Conservation (phyloP, 306 rosid species). For the Cicer bijugum region DNA sequence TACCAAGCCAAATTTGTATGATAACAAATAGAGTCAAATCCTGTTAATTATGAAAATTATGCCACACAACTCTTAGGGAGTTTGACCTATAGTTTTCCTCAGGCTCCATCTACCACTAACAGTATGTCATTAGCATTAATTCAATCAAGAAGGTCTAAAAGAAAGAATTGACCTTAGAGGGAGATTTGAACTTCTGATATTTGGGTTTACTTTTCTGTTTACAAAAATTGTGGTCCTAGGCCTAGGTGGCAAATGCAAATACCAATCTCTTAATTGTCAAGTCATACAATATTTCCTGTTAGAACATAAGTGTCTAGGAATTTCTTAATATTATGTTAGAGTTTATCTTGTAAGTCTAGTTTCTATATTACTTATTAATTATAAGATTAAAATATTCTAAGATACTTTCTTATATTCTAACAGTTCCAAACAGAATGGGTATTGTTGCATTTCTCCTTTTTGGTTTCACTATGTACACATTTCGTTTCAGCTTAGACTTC, state of each 20-base stretch:
- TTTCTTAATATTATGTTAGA: not conserved
- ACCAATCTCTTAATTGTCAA: not conserved
- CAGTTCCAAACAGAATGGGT: not conserved
- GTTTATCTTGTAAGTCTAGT: too few relatives aligned
- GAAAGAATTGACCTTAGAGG: not conserved
- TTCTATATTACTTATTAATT: too few relatives aligned
- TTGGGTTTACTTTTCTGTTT: too few relatives aligned
- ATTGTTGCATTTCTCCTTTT: not conserved
- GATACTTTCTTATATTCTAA: not conserved
- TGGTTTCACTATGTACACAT: not conserved
- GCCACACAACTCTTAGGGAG: not conserved
- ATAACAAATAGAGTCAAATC: constrained; percentile 3
- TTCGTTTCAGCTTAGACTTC: not conserved
- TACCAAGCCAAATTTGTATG: not conserved
- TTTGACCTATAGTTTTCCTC: not conserved
- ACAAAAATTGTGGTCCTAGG: too few relatives aligned
- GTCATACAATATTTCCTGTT: not conserved
- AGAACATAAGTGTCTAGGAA: not conserved
- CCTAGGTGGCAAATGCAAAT: too few relatives aligned
- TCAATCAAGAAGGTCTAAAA: not conserved
- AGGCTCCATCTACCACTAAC: not conserved
- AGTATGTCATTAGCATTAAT: not conserved
- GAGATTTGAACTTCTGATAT: too few relatives aligned
- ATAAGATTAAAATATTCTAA: not conserved
- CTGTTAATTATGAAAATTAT: not conserved